Base-by-base conservation (phyloP, 768 basidiomycete species). In the Boletus rex-veris region DNA sequence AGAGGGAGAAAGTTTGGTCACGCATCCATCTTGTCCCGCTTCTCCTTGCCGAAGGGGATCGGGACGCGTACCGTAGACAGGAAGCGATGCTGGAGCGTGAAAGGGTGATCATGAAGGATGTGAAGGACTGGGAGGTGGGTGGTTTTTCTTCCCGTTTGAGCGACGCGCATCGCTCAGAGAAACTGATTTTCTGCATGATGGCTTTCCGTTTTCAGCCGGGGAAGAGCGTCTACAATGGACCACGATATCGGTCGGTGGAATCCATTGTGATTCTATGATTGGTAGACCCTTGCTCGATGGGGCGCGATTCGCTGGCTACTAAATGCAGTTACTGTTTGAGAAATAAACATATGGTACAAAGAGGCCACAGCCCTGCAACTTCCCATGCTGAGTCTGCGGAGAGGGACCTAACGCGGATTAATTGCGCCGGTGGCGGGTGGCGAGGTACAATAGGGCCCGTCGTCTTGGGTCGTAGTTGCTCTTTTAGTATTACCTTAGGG, bases 1-100 rank as follows among this genome's bases (percentile, higher is more conserved):
- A 88, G 69, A 82, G 96, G 58, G 96, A 99, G 76, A 88, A 89
- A 73, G 84, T 85, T 35, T 98, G 96, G 96, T 90, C 94, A 54
- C 84, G 96, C 58, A 93, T 99, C 67, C 86, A 98, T 75, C 81
- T 97, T 33, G 86, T 94, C 31, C 97, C 96, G 10, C 70, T 98
- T 53, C 79, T 99, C 43, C 78, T 95, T 62, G 96, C 96, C 37
- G 96, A 99, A 70, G 86, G 86, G 5, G 96, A 99, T 75, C 87
- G 97, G 51, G 92, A 95, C 70, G 77, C 80, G 52, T 93, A 90
- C 76, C 80, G 92, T 55, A 82, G 91, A 37, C 75, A 85, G 64
- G 81, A 85, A 65, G 92, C 90, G n/a, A 84, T 84, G 45, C 47
- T 87, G 50, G 86, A 75, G 26, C 74, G 92, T 43, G 97, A 98